These are phyloP conservation scores for Raffaelea arxii DNA, from an alignment of 2,329 filamentous ascomycete genomes.

Conservation along the genomic window DNA sequence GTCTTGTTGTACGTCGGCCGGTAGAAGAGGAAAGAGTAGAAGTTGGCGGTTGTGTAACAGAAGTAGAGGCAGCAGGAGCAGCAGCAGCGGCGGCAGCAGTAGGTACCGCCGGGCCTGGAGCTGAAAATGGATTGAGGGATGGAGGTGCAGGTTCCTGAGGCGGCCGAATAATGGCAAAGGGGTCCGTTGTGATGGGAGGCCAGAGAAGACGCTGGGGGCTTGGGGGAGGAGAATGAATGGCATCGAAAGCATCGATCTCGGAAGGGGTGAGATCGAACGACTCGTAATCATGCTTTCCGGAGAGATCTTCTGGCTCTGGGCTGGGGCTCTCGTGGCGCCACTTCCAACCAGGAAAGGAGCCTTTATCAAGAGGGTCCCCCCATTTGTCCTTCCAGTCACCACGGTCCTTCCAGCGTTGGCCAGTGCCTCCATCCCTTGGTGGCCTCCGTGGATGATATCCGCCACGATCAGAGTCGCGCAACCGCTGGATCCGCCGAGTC, in stretches of 20 bases:
- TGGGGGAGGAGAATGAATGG: not conserved
- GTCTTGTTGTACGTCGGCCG: too few relatives aligned
- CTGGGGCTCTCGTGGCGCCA: constrained; percentile 1
- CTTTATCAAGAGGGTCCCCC: not conserved
- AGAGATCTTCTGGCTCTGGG: not conserved
- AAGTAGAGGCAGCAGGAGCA: not conserved
- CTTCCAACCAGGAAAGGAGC: not conserved
- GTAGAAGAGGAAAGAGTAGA: too few relatives aligned
- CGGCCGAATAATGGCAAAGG: too few relatives aligned
- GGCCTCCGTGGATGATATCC: too few relatives aligned
- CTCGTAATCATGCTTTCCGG: not conserved
- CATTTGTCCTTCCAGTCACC: not conserved
- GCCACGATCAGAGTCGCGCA: not conserved
- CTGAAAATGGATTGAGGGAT: not conserved
- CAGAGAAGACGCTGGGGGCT: not conserved
- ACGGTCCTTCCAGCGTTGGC: not conserved
- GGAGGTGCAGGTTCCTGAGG: too few relatives aligned
- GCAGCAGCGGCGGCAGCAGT: not conserved
- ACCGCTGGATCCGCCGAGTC: not conserved
- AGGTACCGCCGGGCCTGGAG: not conserved
- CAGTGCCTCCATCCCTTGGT: too few relatives aligned
- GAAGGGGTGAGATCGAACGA: not conserved
- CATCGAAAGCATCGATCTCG: not conserved
- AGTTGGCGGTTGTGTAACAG: too few relatives aligned
- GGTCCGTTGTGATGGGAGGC: too few relatives aligned